Percentiles rank a stretch among this genome's conserved stretches.
These are phyloP conservation scores for Ophiostoma fasciatum DNA, from an alignment of 2,329 filamentous ascomycete species.

Conservation along the genomic window DNA sequence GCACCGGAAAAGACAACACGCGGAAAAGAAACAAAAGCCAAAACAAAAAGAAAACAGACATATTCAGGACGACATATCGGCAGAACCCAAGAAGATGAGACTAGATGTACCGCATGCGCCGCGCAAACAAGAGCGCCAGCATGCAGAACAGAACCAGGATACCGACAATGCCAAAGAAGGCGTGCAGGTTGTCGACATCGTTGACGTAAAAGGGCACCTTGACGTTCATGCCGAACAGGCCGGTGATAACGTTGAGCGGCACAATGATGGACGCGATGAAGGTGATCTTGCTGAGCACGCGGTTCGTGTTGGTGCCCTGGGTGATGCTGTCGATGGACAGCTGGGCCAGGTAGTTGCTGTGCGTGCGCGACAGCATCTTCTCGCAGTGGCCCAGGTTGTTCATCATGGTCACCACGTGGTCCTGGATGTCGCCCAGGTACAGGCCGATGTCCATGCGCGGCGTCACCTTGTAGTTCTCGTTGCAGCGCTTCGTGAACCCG, in stretches of 20 bases:
- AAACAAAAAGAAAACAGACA: not conserved
- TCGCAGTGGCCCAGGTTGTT: conserved; percentile 91
- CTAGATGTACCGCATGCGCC: conserved; percentile 30
- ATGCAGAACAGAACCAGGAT: conserved; percentile 39
- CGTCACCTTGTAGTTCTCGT: conserved; percentile 90
- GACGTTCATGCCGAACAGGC: conserved; percentile 82
- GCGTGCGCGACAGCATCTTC: conserved; percentile 87
- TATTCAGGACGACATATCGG: not conserved
- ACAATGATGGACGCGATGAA: conserved; percentile 91
- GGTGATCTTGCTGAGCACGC: conserved; percentile 87
- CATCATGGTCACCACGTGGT: conserved; percentile 99
- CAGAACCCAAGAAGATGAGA: not conserved
- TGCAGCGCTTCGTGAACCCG: conserved; percentile 96
- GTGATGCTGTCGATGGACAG: conserved; percentile 83
- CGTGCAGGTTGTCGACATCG: conserved; percentile 32
- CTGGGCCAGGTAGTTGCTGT: conserved; percentile 93
- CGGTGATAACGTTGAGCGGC: conserved; percentile 82
- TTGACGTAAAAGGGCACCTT: conserved; percentile 46
- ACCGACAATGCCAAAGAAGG: conserved; percentile 36
- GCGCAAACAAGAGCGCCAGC: conserved; percentile 30
- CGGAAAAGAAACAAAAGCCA: not conserved
- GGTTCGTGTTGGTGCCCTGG: conserved; percentile 77
- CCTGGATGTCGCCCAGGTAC: conserved; percentile 94
- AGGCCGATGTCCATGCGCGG: conserved; percentile 93
- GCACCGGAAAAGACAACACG: not conserved